Evolutionary conservation across 2,329 filamentous ascomycete species (phyloP), one percentile per base, ranked within the genome.

Genomic region (Furcasterigmium furcatum): DNA sequence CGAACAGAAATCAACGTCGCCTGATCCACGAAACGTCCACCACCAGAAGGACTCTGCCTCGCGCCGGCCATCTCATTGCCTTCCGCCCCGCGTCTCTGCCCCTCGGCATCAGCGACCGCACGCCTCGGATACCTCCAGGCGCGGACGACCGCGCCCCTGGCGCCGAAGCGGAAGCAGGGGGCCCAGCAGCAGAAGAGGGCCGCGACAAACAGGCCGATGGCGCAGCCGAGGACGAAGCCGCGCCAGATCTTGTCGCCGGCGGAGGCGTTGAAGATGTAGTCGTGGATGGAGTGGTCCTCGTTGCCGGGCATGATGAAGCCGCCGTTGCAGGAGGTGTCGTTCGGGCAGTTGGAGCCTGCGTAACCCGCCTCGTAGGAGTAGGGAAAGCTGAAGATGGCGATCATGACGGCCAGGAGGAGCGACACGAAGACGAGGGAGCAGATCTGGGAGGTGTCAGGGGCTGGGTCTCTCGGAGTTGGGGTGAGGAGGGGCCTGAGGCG

Each of bases 181-280:
- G 34, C 21, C 52, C 52, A 55, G 51, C 49, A 55, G 45, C 51
- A 55, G 22, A 32, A 45, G 27, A 50, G n/a, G 14, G 46, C 20
- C n/a, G 51, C 49, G 21, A 55, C n/a, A 38, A 48, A 5, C 16
- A 55, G 18, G 21, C 51, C 52, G 24, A 47, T 13, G 16, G 40
- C 34, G 22, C 52, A 13, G 34, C 51, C 51, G 21, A 49, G 19
- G 43, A 52, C 45, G 41, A 52, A 29, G 39, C 49, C 52, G 13
- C 52, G 52, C 32, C 41, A 27, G 9, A 46, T 20, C 12, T 35
- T 40, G 18, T 36, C 34, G 18, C 25, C 39, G 36, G 32, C 44
- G 3, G 32, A 38, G 21, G 13, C 13, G 38, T 36, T 20, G 38
- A 39, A 45, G n/a, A 45, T 19, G 21, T 21, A 25, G 39, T 43